phyloP scores from a whole-genome alignment of 805 yeast genomes.

The Metschnikowia chrysomelidarum region DNA sequence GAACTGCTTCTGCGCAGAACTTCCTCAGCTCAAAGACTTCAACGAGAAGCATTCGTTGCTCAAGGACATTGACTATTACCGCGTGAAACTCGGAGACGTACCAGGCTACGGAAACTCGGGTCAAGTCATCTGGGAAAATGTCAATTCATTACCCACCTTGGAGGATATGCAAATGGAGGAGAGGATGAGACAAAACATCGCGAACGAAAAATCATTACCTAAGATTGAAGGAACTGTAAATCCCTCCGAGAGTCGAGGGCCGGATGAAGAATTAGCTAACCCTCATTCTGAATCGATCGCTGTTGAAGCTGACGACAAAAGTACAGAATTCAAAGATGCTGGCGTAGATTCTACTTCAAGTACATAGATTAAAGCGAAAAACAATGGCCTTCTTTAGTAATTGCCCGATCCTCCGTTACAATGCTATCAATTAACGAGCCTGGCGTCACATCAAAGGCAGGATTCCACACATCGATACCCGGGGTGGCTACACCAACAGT shows the following conservation, averaged over 20 bases:
- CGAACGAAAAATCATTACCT: constrained; percentile 9
- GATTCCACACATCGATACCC: constrained; percentile 88
- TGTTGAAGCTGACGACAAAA: constrained; percentile 2
- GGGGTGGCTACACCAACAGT: constrained; percentile 83
- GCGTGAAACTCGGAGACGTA: constrained; percentile 56
- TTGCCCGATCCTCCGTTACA: constrained; percentile 65
- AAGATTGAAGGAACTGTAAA: constrained; percentile 1
- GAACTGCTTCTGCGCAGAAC: constrained; percentile 48
- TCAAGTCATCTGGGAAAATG: constrained; percentile 59
- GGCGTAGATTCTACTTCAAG: background rate
- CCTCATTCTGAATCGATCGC: background rate
- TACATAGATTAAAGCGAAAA: constrained; percentile 11
- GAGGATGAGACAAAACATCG: constrained; percentile 41
- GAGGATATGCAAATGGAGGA: constrained; percentile 50
- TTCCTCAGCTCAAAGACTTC: constrained; percentile 47
- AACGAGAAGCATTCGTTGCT: constrained; percentile 53
- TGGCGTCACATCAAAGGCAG: constrained; percentile 94
- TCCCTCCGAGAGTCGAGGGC: constrained; percentile 14
- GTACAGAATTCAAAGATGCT: constrained; percentile 4
- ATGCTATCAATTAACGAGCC: constrained; percentile 79
- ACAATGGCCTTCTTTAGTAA: constrained; percentile 10
- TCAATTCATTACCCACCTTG: constrained; percentile 49
- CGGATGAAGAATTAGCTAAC: background rate
- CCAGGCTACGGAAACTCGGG: constrained; percentile 64
- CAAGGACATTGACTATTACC: constrained; percentile 61